Evolutionary conservation across 1,284 basidiomycete genomes (phyloP).

Genomic region (Stygiomarasmius scandens): DNA sequence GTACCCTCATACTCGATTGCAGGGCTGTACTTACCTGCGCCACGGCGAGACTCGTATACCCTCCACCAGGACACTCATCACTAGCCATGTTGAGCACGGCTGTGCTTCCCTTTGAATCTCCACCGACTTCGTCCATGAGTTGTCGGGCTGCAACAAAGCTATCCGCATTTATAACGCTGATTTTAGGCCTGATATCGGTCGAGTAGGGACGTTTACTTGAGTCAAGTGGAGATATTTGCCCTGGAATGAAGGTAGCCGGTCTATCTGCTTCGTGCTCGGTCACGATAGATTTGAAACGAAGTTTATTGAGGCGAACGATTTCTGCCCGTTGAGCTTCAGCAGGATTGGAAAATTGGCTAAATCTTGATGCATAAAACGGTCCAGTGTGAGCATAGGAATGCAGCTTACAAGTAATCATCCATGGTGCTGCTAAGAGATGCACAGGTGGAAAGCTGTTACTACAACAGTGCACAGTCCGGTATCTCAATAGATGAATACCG

Average conservation of each 20-base stretch:
- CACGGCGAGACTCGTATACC: constrained; percentile 31
- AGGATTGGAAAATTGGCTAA: not conserved
- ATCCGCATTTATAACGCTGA: constrained; percentile 40
- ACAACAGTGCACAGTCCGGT: not conserved
- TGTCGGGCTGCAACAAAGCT: constrained; percentile 38
- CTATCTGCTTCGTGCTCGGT: constrained; percentile 30
- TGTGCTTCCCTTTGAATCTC: constrained; percentile 29
- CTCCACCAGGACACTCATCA: constrained; percentile 38
- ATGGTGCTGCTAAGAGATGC: not conserved
- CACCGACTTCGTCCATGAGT: constrained; percentile 26
- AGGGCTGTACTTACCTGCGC: constrained; percentile 43
- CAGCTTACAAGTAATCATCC: not conserved
- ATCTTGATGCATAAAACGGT: not conserved
- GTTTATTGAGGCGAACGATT: constrained; percentile 35
- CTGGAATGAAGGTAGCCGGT: constrained; percentile 33
- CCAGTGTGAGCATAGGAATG: not conserved
- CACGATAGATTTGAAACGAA: constrained; percentile 29
- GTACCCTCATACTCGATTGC: too few relatives aligned
- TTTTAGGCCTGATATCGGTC: constrained; percentile 14
- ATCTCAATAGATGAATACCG: too few relatives aligned
- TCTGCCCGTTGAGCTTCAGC: not conserved
- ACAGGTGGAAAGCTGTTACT: not conserved
- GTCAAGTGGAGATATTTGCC: constrained; percentile 33
- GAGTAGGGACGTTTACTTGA: constrained; percentile 22
- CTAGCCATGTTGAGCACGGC: constrained; percentile 47